Conservation (phyloP, 2,329 filamentous ascomycete species). For the Penicillium sp. region DNA sequence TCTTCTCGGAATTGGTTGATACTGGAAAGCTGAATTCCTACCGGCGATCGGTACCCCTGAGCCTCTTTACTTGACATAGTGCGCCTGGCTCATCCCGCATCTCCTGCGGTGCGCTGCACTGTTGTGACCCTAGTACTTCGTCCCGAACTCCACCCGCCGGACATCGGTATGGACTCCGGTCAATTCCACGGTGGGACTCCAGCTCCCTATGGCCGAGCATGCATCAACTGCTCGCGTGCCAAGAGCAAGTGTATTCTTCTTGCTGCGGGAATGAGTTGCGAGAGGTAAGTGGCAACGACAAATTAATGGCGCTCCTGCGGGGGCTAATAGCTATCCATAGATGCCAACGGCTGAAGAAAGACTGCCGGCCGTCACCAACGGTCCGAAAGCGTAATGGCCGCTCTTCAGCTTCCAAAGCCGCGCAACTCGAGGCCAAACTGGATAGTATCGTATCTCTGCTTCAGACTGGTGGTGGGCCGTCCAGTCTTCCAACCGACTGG, state of each 20-base stretch:
- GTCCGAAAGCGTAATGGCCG: conserved; percentile 32
- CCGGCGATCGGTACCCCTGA: no score
- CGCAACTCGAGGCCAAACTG: conserved; percentile 31
- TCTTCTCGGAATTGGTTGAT: no score
- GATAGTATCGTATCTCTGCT: conserved; percentile 32
- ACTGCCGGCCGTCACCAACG: conserved; percentile 42
- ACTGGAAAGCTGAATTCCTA: no score
- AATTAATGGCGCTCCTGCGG: not conserved
- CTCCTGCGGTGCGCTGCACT: no score
- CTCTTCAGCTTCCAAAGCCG: conserved; percentile 19
- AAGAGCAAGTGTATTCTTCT: conserved; percentile 48
- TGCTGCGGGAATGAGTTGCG: conserved; percentile 24
- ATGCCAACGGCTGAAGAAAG: conserved; percentile 44
- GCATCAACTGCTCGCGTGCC: conserved; percentile 44
- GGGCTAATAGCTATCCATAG: conserved; percentile 26
- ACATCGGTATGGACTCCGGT: conserved; percentile 15
- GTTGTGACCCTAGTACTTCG: no score
- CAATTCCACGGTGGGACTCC: conserved; percentile 16
- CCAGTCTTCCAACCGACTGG: conserved; percentile 16
- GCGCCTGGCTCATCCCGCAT: no score
- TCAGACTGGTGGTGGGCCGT: conserved; percentile 20
- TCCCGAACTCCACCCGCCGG: conserved; percentile 9
- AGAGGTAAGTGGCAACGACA: conserved; percentile 23
- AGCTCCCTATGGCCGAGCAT: conserved; percentile 41
- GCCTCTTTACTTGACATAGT: no score